These are phyloP conservation scores for Astrocystis sublimbata DNA, from an alignment of 495 filamentous ascomycete species.

Conservation along the genomic window DNA sequence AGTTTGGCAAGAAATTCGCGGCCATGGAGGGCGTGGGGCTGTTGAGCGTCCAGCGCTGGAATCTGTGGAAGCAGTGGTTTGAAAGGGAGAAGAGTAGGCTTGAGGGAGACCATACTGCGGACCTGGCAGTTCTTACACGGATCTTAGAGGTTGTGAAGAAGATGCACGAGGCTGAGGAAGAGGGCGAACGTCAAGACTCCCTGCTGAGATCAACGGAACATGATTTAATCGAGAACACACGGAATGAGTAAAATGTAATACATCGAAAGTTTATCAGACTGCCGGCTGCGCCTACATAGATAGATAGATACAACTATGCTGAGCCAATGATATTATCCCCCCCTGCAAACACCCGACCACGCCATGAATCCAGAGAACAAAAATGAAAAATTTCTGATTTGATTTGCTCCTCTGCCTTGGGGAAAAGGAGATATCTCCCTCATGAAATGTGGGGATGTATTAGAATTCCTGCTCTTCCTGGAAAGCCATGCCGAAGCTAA, in stretches of 20 bases:
- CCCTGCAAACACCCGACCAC: neutral
- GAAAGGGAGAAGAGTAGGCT: neutral
- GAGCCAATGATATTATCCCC: slow-evolving; percentile 3
- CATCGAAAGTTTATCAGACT: slow-evolving; percentile 13
- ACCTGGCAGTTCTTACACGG: neutral
- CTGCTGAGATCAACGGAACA: no score
- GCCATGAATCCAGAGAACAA: neutral
- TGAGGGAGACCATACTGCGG: neutral
- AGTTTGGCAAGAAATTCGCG: neutral
- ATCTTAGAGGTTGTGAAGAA: neutral
- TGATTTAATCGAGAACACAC: no score
- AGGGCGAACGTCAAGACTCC: no score
- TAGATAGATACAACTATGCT: no score
- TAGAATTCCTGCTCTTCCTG: slow-evolving; percentile 87
- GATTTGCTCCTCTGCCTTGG: neutral
- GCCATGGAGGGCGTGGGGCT: neutral
- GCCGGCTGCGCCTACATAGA: slow-evolving; percentile 1
- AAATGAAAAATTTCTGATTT: neutral
- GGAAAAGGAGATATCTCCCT: neutral
- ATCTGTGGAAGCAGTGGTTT: neutral
- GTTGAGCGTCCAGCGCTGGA: neutral
- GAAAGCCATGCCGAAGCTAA: slow-evolving; percentile 98
- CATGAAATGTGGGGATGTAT: slow-evolving; percentile 3
- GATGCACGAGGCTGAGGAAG: neutral
- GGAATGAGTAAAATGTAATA: slow-evolving; percentile 10